Base-by-base conservation (phyloP, 441 rosid genomes). In the Euphorbia corollata region DNA sequence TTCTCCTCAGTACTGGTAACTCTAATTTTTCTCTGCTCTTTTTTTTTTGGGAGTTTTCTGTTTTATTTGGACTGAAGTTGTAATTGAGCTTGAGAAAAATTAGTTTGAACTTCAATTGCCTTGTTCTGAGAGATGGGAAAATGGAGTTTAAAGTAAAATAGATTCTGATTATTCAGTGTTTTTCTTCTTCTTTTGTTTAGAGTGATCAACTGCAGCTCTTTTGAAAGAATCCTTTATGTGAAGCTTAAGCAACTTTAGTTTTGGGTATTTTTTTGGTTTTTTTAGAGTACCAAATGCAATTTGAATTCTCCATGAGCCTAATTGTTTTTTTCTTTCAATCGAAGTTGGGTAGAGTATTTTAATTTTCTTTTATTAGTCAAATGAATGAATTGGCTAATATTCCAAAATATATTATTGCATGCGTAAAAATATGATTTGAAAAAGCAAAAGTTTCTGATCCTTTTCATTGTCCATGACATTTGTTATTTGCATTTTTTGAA, bases 1-100 rank as follows among this genome's bases (percentile, higher is more conserved):
- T 61, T 18, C 7, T 50, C 68, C 41, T 61, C 73, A 63, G 41
- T 13, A 30, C 61, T 53, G 11, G 65, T 57, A 58, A 64, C 73
- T 59, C 8, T 43, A 18, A 30, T 63, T 63, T 4, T 30, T 38
- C 38, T 20, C 5, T 13, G 8, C 27, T 39, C 9, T 45, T 5
- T 16, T 15, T 32, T 61, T 30, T 3, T 9, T 55, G 34, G 34
- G 5, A 56, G 4, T 27, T 27, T 27, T 27, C 32, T 27, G 1
- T 27, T 4, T 27, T 27, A 27, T 27, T 27, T 27, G 32, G 32
- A 23, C 62, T 68, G 43, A 54, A 68, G 65, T 65, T 43, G 68
- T 66, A 47, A 39, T 62, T 55, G 19, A 50, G 63, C 68, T 65
- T n/a, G 18, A 22, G 8, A 27, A 27, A 4, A 27, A 27, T 27